These are phyloP conservation scores for Annulohypoxylon maeteangense DNA, from an alignment of 495 filamentous ascomycete species.

Conservation along the genomic window DNA sequence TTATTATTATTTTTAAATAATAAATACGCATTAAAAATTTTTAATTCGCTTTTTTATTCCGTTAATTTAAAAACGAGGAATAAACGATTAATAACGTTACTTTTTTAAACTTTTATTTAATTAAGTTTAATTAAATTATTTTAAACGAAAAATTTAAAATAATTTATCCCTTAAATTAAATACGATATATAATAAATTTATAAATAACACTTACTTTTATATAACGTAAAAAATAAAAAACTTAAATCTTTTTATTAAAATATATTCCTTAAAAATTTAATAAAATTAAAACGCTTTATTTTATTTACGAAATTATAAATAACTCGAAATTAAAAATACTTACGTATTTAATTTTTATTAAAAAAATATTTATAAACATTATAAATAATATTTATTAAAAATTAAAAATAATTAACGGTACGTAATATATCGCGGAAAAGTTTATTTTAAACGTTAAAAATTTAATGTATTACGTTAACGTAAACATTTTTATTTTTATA, in stretches of 20 bases:
- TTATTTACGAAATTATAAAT: background rate
- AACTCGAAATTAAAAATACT: background rate
- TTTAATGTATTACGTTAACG: too few relatives aligned
- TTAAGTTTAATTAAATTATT: background rate
- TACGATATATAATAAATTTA: background rate
- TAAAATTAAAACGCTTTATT: background rate
- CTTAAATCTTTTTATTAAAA: background rate
- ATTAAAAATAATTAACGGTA: background rate
- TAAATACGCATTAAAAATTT: background rate
- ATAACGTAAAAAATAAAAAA: background rate
- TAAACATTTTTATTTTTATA: too few relatives aligned
- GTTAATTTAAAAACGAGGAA: background rate
- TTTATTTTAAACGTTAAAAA: background rate
- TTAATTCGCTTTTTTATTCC: background rate
- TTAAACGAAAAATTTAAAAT: background rate
- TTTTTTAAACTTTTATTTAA: background rate
- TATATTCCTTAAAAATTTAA: background rate
- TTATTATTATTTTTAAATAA: background rate
- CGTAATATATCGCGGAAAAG: background rate
- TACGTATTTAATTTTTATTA: background rate
- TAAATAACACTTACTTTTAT: background rate
- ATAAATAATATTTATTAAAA: background rate
- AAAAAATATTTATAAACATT: background rate
- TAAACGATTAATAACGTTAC: background rate
- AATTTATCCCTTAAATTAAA: background rate